Conservation (phyloP, 768 basidiomycete species). For the Russula ochroleuca region DNA sequence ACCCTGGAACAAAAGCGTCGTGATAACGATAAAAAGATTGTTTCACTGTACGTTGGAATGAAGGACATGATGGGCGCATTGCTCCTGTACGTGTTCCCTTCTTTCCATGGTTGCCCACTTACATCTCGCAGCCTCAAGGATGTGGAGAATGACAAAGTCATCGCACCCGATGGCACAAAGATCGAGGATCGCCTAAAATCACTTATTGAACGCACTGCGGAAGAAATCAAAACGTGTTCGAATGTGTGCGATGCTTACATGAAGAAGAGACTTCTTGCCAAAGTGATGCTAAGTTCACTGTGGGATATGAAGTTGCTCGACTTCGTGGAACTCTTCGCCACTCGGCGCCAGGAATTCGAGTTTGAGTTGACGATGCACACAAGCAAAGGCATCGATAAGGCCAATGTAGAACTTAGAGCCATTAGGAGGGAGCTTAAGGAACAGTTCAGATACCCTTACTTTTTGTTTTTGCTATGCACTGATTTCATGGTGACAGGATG, state of each 20-base stretch:
- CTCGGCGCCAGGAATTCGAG: slow-evolving; percentile 31
- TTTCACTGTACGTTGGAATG: too few species aligned
- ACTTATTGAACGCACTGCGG: slow-evolving; percentile 31
- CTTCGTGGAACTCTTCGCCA: slow-evolving; percentile 30
- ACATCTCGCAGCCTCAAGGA: too few species aligned
- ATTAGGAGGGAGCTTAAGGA: slow-evolving; percentile 19
- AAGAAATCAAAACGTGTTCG: slow-evolving; percentile 35
- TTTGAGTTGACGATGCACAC: slow-evolving; percentile 34
- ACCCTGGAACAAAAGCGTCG: too few species aligned
- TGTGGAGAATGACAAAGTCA: too few species aligned
- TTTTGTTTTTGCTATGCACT: background rate
- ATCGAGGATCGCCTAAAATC: slow-evolving; percentile 35
- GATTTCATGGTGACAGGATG: slow-evolving; percentile 20
- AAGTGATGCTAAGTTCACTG: slow-evolving; percentile 30
- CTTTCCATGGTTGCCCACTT: too few species aligned
- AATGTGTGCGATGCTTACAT: slow-evolving; percentile 36
- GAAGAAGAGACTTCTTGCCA: slow-evolving; percentile 33
- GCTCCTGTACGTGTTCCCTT: too few species aligned
- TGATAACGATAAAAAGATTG: too few species aligned
- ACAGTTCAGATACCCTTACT: slow-evolving; percentile 18
- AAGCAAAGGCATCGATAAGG: slow-evolving; percentile 18
- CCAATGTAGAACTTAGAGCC: slow-evolving; percentile 17
- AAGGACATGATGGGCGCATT: too few species aligned
- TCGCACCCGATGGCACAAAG: too few species aligned
- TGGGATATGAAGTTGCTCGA: slow-evolving; percentile 32